Evolutionary conservation across 768 basidiomycete species (phyloP), one percentile per base, ranked within the genome.

Genomic region (Suillus decipiens): DNA sequence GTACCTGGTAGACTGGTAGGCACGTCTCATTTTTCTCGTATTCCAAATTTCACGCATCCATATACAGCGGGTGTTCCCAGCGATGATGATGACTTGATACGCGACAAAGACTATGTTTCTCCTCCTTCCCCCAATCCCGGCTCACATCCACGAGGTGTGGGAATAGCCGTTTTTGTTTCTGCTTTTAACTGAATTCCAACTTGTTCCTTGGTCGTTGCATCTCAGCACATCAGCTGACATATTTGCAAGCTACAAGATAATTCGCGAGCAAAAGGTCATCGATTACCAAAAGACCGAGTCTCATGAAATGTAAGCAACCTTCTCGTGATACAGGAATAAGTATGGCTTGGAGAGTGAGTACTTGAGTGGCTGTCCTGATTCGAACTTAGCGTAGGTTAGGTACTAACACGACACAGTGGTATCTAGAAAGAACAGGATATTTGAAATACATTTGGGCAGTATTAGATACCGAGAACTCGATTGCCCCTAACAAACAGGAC

Each of bases 401-500:
- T 39, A 28, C 15, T 14, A n/a, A 55, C 15, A 17, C 5, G 9
- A 56, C 10, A 39, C 24, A 28, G 7, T 55, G n/a, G 36, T n/a
- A 37, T n/a, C 36, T 37, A 8, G 10, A 28, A 57, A 53, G 39
- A 28, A 28, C 24, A 56, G 22, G 14, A 28, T 39, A 39, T 11
- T 56, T 14, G 15, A 33, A 39, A 37, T 39, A 24, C 37, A 15
- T 39, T 50, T 28, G 31, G n/a, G 37, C 36, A 36, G 22, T 9
- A 24, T 56, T 2, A 10, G 31, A 36, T 55, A 34, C 53, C 1
- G 12, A 11, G 36, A 6, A 15, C 59, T n/a, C 33, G 7, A 28
- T 33, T n/a, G 34, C 33, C 12, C 14, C 39, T 60, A 70, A 54
- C 70, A 71, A 15, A 56, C 61, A 6, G 70, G 64, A n/a, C 63